Base-by-base conservation (phyloP, 2,329 filamentous ascomycete species). In the Davidsoniella eucalypti region DNA sequence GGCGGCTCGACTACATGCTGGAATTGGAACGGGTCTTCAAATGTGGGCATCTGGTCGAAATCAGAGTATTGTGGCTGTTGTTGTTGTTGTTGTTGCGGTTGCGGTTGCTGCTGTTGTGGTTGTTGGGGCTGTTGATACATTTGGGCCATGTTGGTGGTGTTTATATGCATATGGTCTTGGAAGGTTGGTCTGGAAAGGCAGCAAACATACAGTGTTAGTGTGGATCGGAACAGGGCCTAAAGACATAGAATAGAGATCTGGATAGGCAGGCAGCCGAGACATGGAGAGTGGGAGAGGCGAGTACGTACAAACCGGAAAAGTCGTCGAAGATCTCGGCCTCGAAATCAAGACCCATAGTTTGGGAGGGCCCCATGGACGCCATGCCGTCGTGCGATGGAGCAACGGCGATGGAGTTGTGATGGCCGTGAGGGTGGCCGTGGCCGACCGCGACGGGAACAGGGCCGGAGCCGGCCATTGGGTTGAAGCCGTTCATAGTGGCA, bases 11-110 rank as follows among this genome's bases (percentile, higher is more conserved):
- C 72, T 14, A 68, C 65, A 39, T 69, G 66, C 8, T 73, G 70
- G 60, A 78, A 77, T 54, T 73, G 72, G 58, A 82, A 80, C 37
- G 78, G 76, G 58, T 81, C 78, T 60, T 81, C 78, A 58, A 80
- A 82, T 5, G 76, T 47, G 4, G 49, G 36, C 18, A 43, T 44
- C 10, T 39, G 43, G 25, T 53, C 51, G 33, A 52, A 52, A 17
- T 45, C 33, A 21, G 37, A 49, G 21, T 43, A 17, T 25, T 26
- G 37, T 40, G 45, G 40, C 33, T 47, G 39, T 16, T 41, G 17
- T 12, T 16, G 25, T 45, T 45, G 43, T 16, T 16, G 23, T 45
- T 21, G 42, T 16, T 44, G 42, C 16, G 17, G 21, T 25, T 44
- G 42, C 23, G 25, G 42, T 12, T 44, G 18, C 18, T 18, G 23